These are phyloP conservation scores for Batkoa obscura DNA, from an alignment of 371 early-diverging fungal genomes.

Conservation along the genomic window DNA sequence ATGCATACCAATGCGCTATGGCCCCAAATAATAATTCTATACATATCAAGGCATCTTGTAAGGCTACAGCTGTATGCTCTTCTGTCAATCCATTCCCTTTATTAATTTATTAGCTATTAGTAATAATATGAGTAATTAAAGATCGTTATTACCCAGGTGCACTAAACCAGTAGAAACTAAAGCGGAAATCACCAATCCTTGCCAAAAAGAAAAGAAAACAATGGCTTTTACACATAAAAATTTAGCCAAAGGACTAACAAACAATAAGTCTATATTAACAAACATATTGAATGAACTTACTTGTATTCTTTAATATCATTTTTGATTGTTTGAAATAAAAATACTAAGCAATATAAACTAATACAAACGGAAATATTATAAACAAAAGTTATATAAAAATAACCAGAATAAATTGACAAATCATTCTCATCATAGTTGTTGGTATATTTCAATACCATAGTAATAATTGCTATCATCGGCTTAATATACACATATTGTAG, in stretches of 20 bases:
- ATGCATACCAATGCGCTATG: constrained; percentile 59
- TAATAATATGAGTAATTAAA: neutral
- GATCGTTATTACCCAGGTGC: constrained; percentile 26
- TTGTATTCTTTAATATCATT: constrained; percentile 59
- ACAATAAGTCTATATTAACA: neutral
- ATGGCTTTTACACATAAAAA: constrained; percentile 87
- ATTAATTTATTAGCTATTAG: constrained; percentile 8
- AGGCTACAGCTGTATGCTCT: constrained; percentile 59
- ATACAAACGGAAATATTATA: constrained; percentile 75
- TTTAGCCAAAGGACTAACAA: constrained; percentile 65
- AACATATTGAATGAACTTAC: constrained; percentile 15
- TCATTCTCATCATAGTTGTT: constrained; percentile 66
- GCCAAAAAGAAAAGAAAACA: constrained; percentile 93
- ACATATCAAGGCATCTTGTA: constrained; percentile 84
- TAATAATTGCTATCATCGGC: constrained; percentile 55
- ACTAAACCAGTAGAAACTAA: constrained; percentile 55
- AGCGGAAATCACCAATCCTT: constrained; percentile 71
- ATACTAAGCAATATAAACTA: constrained; percentile 68
- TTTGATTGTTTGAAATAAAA: constrained; percentile 72
- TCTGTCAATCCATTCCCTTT: constrained; percentile 23
- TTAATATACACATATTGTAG: constrained; percentile 86
- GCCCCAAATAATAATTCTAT: constrained; percentile 80
- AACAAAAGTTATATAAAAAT: constrained; percentile 60
- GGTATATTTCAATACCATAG: constrained; percentile 55
- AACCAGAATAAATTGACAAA: constrained; percentile 44